A percentile compares a stretch with the other conserved stretches of the same genome.
Conservation (phyloP, 371 early-diverging fungal genomes). For the Mortierella sp. region DNA sequence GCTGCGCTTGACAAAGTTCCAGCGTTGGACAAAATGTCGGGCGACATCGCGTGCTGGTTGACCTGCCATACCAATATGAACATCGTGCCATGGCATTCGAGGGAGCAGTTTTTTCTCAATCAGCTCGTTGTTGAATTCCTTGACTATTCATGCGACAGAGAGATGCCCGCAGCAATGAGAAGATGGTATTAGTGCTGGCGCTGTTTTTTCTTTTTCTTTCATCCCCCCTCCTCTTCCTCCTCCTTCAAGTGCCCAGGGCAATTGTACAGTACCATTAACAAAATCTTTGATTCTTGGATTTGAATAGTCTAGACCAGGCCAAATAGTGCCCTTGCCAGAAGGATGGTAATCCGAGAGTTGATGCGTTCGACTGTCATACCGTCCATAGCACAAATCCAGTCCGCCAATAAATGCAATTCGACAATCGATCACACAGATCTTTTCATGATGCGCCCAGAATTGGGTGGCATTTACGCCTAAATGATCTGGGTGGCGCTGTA, state of each 20-base stretch:
- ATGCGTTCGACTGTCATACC: slow-evolving; percentile 89
- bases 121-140: slow-evolving; percentile 4
- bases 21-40: slow-evolving; percentile 88
- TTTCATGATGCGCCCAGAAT: slow-evolving; percentile 88
- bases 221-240: background rate
- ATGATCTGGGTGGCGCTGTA: slow-evolving; percentile 90
- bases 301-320: slow-evolving; percentile 91
- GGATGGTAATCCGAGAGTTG: slow-evolving; percentile 78
- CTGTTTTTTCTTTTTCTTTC: no score
- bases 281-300: slow-evolving; percentile 95
- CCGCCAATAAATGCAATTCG: slow-evolving; percentile 91
- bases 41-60: slow-evolving; percentile 82
- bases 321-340: slow-evolving; percentile 59
- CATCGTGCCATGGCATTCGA: slow-evolving; percentile 96
- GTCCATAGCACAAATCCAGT: slow-evolving; percentile 92
- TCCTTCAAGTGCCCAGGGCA: no score
- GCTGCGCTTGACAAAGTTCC: slow-evolving; percentile 81
- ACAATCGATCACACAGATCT: slow-evolving; percentile 88
- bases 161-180: no score
- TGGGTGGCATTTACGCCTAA: slow-evolving; percentile 72
- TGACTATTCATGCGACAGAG: slow-evolving; percentile 7
- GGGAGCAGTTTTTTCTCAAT: slow-evolving; percentile 49
- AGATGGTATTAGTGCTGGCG: no score
- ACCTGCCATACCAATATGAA: slow-evolving; percentile 57
- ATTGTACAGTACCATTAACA: slow-evolving; percentile 62